Evolutionary conservation across 768 basidiomycete genomes (phyloP), one percentile per base, ranked within the genome.

Genomic region (Lactifluus piperatus): DNA sequence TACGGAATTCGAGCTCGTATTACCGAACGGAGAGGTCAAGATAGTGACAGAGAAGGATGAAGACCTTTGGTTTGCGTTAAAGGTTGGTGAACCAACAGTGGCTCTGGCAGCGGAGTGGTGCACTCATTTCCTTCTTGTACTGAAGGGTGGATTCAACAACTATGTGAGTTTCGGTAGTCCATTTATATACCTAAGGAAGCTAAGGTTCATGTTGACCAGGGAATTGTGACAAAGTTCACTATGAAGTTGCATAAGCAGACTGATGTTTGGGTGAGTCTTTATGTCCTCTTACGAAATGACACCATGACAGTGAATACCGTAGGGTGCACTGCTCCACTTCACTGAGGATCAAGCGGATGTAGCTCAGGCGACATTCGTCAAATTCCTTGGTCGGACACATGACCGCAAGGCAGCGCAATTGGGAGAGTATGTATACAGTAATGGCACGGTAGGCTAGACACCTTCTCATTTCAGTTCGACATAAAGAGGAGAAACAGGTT

Each of bases 371-470:
- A 46, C 52, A 2, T 47, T 59, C 14, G 52, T 8, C 27, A 34
- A 41, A 5, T 59, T 48, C 51, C 37, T 59, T 32, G 18, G 4
- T 0, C 27, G 14, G 52, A 14, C 16, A 14, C 58, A 59, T 24
- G 58, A 59, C 10, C 46, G 4, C 47, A 54, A 36, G 52, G 58
- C 46, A 2, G 51, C 58, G 1, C 58, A 59, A 30, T 5, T 49
- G 22, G 58, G 52, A 13, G 39, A 11, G 22, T 43, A 49, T 49
- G 36, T 20, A 6, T 59, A 41, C 26, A 48, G 4, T 16, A 54
- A 54, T 10, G 52, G 51, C 53, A 39, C 46, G 24, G 58, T 54
- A 47, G 45, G 59, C 4, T 27, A 8, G 27, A 81, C 79, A 79
- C 77, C 68, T 62, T 41, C 45, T 20, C 36, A 51, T 10, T 16